Conservation (phyloP, 495 filamentous ascomycete species). For the Aspergillus taichungensis region DNA sequence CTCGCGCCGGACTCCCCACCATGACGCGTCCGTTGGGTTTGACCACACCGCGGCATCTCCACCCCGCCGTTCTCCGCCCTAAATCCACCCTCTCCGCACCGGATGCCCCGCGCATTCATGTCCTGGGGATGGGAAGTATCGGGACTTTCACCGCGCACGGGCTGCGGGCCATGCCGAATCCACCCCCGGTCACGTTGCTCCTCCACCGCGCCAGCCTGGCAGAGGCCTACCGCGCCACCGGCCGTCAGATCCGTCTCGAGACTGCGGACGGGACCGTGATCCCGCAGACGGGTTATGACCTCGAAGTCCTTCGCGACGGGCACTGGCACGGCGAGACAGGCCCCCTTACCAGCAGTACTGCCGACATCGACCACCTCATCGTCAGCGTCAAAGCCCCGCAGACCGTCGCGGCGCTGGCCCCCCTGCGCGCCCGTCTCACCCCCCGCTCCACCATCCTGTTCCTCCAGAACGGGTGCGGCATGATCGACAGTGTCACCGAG, state of each 20-base stretch:
- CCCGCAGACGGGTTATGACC: neutral
- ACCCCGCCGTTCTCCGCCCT: too few relatives aligned
- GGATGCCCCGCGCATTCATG: conserved; percentile 22
- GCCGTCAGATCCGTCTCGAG: conserved; percentile 1
- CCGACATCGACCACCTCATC: conserved; percentile 52
- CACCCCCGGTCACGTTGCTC: conserved; percentile 39
- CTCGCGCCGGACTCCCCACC: too few relatives aligned
- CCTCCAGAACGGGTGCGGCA: conserved; percentile 63
- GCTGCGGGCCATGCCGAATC: conserved; percentile 31
- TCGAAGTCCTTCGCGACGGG: conserved; percentile 3
- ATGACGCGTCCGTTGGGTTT: too few relatives aligned
- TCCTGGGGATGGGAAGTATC: conserved; percentile 40
- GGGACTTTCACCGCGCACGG: conserved; percentile 43
- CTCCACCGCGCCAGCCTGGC: conserved; percentile 21
- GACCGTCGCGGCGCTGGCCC: conserved; percentile 42
- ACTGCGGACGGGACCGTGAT: conserved; percentile 1
- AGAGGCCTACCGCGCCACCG: conserved; percentile 6
- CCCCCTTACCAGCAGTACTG: conserved; percentile 20
- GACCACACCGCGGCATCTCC: too few relatives aligned
- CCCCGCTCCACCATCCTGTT: conserved; percentile 58
- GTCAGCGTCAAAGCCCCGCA: conserved; percentile 49
- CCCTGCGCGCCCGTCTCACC: conserved; percentile 48
- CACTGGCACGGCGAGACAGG: conserved; percentile 1
- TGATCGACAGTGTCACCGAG: conserved; percentile 54
- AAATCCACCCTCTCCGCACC: too few relatives aligned